Conservation (phyloP, 352 stramenopile genomes). For the Pythium sp. region DNA sequence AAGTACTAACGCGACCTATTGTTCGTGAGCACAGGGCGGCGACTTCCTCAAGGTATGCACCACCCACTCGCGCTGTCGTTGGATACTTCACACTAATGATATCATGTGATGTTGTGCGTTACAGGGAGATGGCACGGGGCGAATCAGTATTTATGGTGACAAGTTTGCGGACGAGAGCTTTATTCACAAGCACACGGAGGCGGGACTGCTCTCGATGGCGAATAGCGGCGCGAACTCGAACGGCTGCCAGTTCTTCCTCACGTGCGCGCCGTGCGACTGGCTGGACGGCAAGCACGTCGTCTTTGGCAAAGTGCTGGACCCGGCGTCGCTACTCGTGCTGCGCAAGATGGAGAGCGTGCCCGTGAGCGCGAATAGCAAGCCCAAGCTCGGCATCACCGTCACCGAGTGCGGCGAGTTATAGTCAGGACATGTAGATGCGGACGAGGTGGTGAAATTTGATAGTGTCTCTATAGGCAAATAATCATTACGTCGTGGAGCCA, state of each 20-base stretch:
- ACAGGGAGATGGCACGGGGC: constrained; percentile 76
- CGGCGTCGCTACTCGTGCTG: constrained; percentile 80
- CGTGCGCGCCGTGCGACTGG: constrained; percentile 91
- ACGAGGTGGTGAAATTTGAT: no score
- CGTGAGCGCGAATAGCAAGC: constrained; percentile 80
- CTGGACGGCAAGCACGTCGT: constrained; percentile 97
- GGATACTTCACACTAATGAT: neutral
- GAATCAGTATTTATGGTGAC: constrained; percentile 87
- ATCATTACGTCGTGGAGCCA: no score
- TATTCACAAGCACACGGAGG: constrained; percentile 77
- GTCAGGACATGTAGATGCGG: neutral
- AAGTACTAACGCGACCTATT: neutral
- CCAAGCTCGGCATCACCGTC: constrained; percentile 84
- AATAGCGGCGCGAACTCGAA: constrained; percentile 95
- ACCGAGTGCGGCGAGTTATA: constrained; percentile 90
- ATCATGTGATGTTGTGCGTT: neutral
- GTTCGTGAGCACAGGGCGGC: constrained; percentile 39
- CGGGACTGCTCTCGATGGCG: constrained; percentile 86
- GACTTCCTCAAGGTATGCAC: constrained; percentile 76
- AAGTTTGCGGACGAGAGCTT: constrained; percentile 88
- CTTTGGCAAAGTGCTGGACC: constrained; percentile 93
- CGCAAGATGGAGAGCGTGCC: constrained; percentile 92
- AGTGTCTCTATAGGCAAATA: no score
- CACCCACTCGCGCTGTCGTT: neutral
- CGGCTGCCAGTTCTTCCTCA: constrained; percentile 95